Percentiles rank a stretch among this genome's conserved stretches.
These are phyloP conservation scores for Xerocomellus intermedius DNA, from an alignment of 768 basidiomycete species.

Conservation along the genomic window DNA sequence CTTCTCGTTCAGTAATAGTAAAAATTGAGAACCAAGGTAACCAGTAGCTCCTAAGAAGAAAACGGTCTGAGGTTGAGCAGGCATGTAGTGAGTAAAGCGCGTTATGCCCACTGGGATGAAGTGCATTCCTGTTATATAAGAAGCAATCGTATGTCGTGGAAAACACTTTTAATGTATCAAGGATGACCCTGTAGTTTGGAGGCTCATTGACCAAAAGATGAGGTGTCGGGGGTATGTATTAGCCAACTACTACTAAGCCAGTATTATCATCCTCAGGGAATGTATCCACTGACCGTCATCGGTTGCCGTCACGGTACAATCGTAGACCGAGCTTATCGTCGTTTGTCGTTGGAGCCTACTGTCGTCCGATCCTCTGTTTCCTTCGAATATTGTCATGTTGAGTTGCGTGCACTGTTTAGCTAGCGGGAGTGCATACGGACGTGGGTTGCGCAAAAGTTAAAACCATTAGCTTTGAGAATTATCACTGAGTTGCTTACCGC, in stretches of 20 bases:
- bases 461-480: too few relatives aligned
- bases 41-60: conserved; percentile 47
- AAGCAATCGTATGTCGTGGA: not conserved
- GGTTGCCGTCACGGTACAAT: conserved; percentile 2
- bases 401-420: not conserved
- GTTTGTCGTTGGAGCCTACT: not conserved
- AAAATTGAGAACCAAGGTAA: conserved; percentile 42
- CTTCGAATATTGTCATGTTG: not conserved
- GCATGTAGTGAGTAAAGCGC: conserved; percentile 5
- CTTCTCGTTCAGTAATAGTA: conserved; percentile 33
- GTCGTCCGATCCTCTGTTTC: not conserved
- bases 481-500: too few relatives aligned
- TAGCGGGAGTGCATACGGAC: not conserved
- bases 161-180: conserved; percentile 4
- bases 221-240: not conserved
- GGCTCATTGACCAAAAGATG: conserved; percentile 3
- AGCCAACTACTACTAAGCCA: not conserved
- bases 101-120: not conserved
- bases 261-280: not conserved
- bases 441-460: not conserved
- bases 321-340: not conserved
- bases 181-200: not conserved
- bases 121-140: not conserved
- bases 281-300: not conserved
- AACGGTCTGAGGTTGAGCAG: conserved; percentile 20